Evolutionary conservation across 148 eudicot genomes (phyloP).

Genomic region (Rhododendron molle): DNA sequence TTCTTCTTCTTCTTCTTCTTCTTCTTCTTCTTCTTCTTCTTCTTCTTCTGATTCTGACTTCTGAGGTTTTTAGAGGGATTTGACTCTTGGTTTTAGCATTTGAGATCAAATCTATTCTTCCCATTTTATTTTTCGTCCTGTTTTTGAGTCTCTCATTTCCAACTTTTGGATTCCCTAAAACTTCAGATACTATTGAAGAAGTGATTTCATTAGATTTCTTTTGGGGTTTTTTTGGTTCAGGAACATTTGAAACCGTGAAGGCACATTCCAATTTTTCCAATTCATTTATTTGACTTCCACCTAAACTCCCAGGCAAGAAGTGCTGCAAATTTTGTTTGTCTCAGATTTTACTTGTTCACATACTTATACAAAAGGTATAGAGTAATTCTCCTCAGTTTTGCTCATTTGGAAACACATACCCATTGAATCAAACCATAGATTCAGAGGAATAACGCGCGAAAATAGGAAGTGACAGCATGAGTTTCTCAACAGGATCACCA

Average conservation of each 20-base stretch:
- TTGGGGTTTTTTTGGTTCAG: background rate
- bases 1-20: background rate
- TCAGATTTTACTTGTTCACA: slow-evolving; percentile 25
- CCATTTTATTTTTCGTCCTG: background rate
- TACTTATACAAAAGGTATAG: slow-evolving; percentile 2
- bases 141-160: slow-evolving; percentile 2
- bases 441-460: slow-evolving; percentile 8
- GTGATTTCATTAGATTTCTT: background rate
- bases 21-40: too few relatives aligned
- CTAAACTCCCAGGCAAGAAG: slow-evolving; percentile 28
- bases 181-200: background rate
- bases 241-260: slow-evolving; percentile 10
- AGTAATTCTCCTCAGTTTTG: slow-evolving; percentile 31
- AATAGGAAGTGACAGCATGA: slow-evolving; percentile 27
- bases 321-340: slow-evolving; percentile 31
- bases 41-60: too few relatives aligned
- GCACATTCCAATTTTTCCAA: slow-evolving; percentile 7
- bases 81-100: background rate
- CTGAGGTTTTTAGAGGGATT: background rate
- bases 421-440: slow-evolving; percentile 5
- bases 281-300: background rate
- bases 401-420: background rate
- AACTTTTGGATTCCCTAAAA: background rate
- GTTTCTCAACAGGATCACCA: slow-evolving; percentile 47
- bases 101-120: background rate